phyloP scores from a whole-genome alignment of 164 flowering plant species.

The Liriodendron chinense region DNA sequence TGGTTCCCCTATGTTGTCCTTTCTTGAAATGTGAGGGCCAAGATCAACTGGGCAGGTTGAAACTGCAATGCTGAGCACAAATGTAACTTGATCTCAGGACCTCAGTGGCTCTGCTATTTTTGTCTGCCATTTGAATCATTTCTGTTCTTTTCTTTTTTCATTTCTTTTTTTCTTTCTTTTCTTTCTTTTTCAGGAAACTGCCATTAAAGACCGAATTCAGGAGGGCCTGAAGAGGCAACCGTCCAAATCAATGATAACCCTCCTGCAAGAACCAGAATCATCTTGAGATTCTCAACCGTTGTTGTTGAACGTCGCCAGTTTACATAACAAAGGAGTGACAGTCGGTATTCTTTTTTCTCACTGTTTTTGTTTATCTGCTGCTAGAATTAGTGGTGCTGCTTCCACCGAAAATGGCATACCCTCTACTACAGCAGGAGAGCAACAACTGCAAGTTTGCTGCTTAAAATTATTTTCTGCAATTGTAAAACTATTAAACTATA shows the following conservation, averaged over 20 bases:
- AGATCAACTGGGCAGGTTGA: too few species aligned
- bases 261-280: conserved; percentile 7
- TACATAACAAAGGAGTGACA: background rate
- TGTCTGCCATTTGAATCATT: background rate
- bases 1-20: background rate
- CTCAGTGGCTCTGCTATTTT: too few species aligned
- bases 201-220: conserved; percentile 31
- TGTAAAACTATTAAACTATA: background rate
- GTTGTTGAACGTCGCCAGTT: background rate
- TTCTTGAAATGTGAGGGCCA: background rate
- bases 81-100: too few species aligned
- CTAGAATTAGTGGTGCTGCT: conserved; percentile 6
- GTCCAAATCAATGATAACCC: background rate
- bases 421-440: background rate
- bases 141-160: too few species aligned
- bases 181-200: conserved; percentile 18
- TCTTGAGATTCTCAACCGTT: background rate
- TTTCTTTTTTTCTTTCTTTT: background rate
- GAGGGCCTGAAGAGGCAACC: conserved; percentile 25
- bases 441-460: background rate
- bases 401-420: conserved; percentile 1
- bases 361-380: background rate
- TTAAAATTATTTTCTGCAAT: background rate
- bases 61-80: too few species aligned
- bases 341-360: background rate